These are phyloP conservation scores for Trypanosomatidae sp. DNA, from an alignment of 208 protist genomes.

Conservation along the genomic window DNA sequence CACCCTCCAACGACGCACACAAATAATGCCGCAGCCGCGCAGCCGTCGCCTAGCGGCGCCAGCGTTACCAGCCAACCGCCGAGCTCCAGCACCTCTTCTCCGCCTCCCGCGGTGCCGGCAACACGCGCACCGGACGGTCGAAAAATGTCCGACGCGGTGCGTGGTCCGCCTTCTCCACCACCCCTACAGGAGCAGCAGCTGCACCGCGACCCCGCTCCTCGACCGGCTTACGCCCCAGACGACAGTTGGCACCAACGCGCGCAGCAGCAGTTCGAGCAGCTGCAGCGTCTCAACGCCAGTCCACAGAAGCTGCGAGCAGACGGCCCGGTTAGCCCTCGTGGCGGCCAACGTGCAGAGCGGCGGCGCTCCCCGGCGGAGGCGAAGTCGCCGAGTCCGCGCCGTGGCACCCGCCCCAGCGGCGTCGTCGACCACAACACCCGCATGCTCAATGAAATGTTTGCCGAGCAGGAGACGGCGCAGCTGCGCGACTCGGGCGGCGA, in stretches of 20 bases:
- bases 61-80: background rate
- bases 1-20: no score
- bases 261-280: conserved; percentile 62
- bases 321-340: background rate
- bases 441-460: conserved; percentile 33
- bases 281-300: conserved; percentile 60
- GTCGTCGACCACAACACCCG: conserved; percentile 34
- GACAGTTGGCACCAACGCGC: conserved; percentile 53
- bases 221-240: conserved; percentile 4
- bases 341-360: conserved; percentile 4
- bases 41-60: no score
- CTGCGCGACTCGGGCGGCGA: background rate
- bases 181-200: background rate
- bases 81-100: conserved; percentile 1
- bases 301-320: conserved; percentile 16
- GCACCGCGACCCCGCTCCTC: conserved; percentile 8
- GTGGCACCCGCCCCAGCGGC: conserved; percentile 7
- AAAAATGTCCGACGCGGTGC: background rate
- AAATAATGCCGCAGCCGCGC: no score
- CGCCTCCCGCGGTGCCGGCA: conserved; percentile 4
- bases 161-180: background rate
- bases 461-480: conserved; percentile 17
- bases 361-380: background rate
- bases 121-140: conserved; percentile 13
- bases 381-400: conserved; percentile 13